phyloP scores from a whole-genome alignment of 75 land plant genomes.

The Sequoia sempervirens region DNA sequence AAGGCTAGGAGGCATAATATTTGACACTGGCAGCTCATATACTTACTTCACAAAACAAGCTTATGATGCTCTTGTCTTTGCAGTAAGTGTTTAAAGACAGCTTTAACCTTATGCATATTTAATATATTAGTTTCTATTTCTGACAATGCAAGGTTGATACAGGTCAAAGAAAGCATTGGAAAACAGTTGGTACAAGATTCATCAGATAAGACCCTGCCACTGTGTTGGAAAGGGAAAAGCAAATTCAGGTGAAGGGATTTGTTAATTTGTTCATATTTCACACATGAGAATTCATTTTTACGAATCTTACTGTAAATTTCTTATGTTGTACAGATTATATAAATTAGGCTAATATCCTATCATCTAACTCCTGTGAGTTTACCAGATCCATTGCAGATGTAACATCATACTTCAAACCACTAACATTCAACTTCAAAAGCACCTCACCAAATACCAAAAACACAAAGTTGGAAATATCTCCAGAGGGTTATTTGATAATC shows the following conservation, averaged over 20 bases:
- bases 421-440: constrained; percentile 48
- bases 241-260: constrained; percentile 29
- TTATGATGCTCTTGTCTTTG: constrained; percentile 42
- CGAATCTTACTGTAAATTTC: not conserved
- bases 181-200: constrained; percentile 37
- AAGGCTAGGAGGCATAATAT: constrained; percentile 32
- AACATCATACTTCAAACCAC: constrained; percentile 42
- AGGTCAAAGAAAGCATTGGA: constrained; percentile 48
- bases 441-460: constrained; percentile 23
- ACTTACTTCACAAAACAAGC: constrained; percentile 54
- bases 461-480: constrained; percentile 35
- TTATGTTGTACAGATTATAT: not conserved
- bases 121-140: constrained; percentile 4
- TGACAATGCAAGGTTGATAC: constrained; percentile 1
- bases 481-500: constrained; percentile 77
- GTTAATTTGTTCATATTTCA: not conserved
- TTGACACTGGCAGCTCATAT: constrained; percentile 91
- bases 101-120: not conserved
- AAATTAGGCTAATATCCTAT: not conserved
- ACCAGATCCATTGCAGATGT: constrained; percentile 46
- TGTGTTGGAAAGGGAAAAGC: constrained; percentile 69
- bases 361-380: not conserved
- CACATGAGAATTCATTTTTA: not conserved
- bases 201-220: constrained; percentile 53
- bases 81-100: constrained; percentile 30